phyloP scores from a whole-genome alignment of 495 filamentous ascomycete species.

The Aspergillus affinis region DNA sequence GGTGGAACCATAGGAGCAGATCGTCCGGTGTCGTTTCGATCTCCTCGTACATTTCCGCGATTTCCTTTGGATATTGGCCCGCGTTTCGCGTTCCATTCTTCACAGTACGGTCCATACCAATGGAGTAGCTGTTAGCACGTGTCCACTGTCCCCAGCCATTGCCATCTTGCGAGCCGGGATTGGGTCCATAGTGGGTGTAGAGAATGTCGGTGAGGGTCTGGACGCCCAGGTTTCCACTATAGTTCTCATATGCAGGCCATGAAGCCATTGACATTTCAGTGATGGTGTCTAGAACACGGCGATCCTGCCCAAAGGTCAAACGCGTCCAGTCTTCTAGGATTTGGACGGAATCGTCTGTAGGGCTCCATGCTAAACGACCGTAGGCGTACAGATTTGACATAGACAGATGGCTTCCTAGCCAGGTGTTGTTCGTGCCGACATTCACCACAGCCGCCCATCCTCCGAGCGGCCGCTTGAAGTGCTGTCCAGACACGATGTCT shows the following conservation, averaged over 20 bases:
- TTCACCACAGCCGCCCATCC: slow-evolving; percentile 70
- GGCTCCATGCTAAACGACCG: slow-evolving; percentile 64
- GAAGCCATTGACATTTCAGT: slow-evolving; percentile 65
- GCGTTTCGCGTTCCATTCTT: slow-evolving; percentile 63
- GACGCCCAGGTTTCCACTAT: slow-evolving; percentile 68
- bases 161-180: slow-evolving; percentile 62
- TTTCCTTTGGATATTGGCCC: slow-evolving; percentile 63
- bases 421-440: slow-evolving; percentile 64
- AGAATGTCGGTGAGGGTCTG: slow-evolving; percentile 70
- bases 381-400: slow-evolving; percentile 76
- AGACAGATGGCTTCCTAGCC: slow-evolving; percentile 66
- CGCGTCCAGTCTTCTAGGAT: slow-evolving; percentile 65
- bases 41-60: slow-evolving; percentile 57
- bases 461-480: slow-evolving; percentile 56
- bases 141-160: slow-evolving; percentile 77
- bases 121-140: slow-evolving; percentile 53
- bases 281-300: slow-evolving; percentile 54
- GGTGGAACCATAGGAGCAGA: slow-evolving; percentile 73
- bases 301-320: slow-evolving; percentile 60
- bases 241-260: slow-evolving; percentile 70
- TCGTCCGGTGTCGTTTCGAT: slow-evolving; percentile 67
- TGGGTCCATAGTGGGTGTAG: slow-evolving; percentile 65
- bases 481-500: slow-evolving; percentile 59
- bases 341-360: slow-evolving; percentile 40
- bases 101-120: slow-evolving; percentile 74